A percentile compares a stretch with the other conserved stretches of the same genome.
These are phyloP conservation scores for Lentinula novae-zelandiae DNA, from an alignment of 1,284 basidiomycete species.

Conservation along the genomic window DNA sequence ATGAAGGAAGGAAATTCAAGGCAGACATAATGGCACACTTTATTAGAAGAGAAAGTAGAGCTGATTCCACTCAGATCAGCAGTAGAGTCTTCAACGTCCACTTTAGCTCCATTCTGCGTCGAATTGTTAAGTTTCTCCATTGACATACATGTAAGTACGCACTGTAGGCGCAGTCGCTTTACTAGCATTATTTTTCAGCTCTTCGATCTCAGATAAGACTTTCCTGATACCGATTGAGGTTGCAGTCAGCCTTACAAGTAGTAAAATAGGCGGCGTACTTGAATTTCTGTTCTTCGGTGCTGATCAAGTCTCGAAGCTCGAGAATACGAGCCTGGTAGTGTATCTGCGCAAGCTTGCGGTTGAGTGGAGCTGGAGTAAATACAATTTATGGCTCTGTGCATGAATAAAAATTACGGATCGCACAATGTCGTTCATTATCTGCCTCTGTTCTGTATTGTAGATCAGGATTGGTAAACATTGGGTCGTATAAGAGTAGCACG, in stretches of 20 bases:
- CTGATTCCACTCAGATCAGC: constrained; percentile 1
- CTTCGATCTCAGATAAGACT: constrained; percentile 66
- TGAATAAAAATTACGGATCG: constrained; percentile 4
- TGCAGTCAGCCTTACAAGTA: background rate
- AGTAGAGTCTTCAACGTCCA: constrained; percentile 10
- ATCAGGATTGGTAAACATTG: background rate
- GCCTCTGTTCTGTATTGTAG: constrained; percentile 35
- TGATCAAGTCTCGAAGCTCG: constrained; percentile 68
- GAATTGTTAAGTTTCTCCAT: background rate
- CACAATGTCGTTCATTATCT: constrained; percentile 38
- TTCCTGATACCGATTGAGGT: constrained; percentile 32
- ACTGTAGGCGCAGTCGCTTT: background rate
- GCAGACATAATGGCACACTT: background rate
- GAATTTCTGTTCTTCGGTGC: constrained; percentile 72
- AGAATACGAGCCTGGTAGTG: constrained; percentile 67
- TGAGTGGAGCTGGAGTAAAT: constrained; percentile 33
- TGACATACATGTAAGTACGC: background rate
- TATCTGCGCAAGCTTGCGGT: constrained; percentile 69
- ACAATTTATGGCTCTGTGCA: background rate
- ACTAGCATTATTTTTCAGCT: constrained; percentile 45
- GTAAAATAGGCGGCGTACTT: constrained; percentile 44
- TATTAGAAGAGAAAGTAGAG: background rate
- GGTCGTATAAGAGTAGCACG: constrained; percentile 21
- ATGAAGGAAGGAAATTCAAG: background rate
- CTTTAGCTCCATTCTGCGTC: constrained; percentile 2